phyloP scores from a whole-genome alignment of 148 eudicot genomes.

The Diospyros kaki region DNA sequence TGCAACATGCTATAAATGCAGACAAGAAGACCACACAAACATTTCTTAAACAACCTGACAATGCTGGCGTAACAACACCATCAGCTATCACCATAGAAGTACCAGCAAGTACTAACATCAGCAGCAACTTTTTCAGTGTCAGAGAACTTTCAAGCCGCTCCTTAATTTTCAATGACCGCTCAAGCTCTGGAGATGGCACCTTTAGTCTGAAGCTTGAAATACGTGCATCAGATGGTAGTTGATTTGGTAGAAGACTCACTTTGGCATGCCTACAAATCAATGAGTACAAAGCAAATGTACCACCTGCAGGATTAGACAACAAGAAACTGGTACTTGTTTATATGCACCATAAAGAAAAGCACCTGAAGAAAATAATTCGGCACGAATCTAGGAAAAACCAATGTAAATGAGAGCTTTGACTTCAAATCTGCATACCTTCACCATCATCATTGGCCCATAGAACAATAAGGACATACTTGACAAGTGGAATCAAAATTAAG shows the following conservation, averaged over 20 bases:
- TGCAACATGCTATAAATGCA: neutral
- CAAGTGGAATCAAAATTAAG: conserved; percentile 64
- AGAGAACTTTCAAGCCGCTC: conserved; percentile 79
- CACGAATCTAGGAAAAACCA: neutral
- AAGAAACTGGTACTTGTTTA: conserved; percentile 9
- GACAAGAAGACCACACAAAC: conserved; percentile 5
- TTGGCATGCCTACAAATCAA: conserved; percentile 95
- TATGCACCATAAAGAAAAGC: conserved; percentile 12
- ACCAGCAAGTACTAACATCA: conserved; percentile 88
- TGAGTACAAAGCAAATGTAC: conserved; percentile 95
- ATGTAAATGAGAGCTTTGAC: conserved; percentile 8
- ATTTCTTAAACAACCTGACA: conserved; percentile 62
- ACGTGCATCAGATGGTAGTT: conserved; percentile 89
- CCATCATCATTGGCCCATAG: conserved; percentile 98
- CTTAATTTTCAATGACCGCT: conserved; percentile 89
- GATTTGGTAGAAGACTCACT: conserved; percentile 94
- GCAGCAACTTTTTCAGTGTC: conserved; percentile 73
- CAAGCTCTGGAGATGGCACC: conserved; percentile 96
- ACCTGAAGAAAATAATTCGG: conserved; percentile 3
- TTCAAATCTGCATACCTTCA: conserved; percentile 60
- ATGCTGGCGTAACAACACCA: conserved; percentile 96
- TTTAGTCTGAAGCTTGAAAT: conserved; percentile 94
- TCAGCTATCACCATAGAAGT: conserved; percentile 98
- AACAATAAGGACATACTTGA: conserved; percentile 84
- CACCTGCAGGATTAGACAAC: conserved; percentile 58